These are phyloP conservation scores for Didymella segeticola DNA, from an alignment of 2,329 filamentous ascomycete genomes.

Conservation along the genomic window DNA sequence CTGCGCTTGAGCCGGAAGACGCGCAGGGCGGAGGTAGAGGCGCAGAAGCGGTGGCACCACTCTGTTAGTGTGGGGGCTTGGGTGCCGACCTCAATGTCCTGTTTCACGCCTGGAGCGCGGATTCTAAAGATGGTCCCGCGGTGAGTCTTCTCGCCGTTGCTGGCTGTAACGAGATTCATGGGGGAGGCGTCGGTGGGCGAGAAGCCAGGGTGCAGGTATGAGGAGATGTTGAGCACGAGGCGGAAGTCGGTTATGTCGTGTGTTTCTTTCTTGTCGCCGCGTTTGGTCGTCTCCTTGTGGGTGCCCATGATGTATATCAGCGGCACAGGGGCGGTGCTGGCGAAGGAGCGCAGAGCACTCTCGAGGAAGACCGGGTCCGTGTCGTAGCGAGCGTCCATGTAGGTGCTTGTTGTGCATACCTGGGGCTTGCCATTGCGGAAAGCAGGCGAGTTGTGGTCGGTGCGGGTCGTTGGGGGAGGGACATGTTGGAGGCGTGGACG, in stretches of 20 bases:
- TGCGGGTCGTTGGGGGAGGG: conserved; percentile 35
- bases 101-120: conserved; percentile 56
- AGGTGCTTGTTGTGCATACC: conserved; percentile 32
- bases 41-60: conserved; percentile 74
- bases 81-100: conserved; percentile 55
- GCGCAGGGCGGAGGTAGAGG: conserved; percentile 64
- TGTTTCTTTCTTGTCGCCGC: conserved; percentile 46
- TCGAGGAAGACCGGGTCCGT: conserved; percentile 43
- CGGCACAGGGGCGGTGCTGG: conserved; percentile 38
- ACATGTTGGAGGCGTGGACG: conserved; percentile 33
- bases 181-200: conserved; percentile 23
- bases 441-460: conserved; percentile 32
- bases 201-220: conserved; percentile 36
- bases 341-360: conserved; percentile 33
- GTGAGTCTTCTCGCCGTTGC: conserved; percentile 65
- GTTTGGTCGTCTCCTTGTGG: conserved; percentile 45
- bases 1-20: conserved; percentile 51
- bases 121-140: conserved; percentile 69
- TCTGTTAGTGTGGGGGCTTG: conserved; percentile 55
- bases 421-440: conserved; percentile 38
- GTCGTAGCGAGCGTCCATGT: conserved; percentile 44
- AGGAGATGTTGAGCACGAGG: conserved; percentile 43
- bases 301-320: conserved; percentile 49
- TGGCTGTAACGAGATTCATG: conserved; percentile 53
- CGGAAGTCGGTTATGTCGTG: conserved; percentile 47